Conservation (phyloP, 2,329 filamentous ascomycete genomes). For the Pseudocercospora macadamiae region DNA sequence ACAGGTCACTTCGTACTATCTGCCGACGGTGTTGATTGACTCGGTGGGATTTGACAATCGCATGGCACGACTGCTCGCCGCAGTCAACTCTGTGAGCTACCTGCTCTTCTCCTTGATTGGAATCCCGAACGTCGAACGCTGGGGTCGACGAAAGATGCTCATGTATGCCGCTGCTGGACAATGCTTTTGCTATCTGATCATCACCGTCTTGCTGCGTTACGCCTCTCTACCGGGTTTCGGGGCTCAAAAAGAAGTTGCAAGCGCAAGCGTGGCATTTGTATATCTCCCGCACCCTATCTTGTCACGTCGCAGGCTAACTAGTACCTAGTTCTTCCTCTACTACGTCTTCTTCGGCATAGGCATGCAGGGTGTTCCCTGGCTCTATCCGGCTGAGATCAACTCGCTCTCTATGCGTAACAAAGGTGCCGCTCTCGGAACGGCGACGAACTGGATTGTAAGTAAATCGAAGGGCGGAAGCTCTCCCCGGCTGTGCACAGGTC, state of each 20-base stretch:
- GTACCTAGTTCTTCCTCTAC: constrained; percentile 54
- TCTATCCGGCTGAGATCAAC: constrained; percentile 56
- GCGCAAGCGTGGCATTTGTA: constrained; percentile 33
- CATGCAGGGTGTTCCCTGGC: constrained; percentile 42
- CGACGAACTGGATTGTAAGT: constrained; percentile 56
- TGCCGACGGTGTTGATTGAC: constrained; percentile 62
- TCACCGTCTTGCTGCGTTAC: constrained; percentile 54
- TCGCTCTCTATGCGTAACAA: constrained; percentile 53
- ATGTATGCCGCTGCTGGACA: constrained; percentile 59
- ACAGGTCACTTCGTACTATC: constrained; percentile 53
- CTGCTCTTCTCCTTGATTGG: constrained; percentile 52
- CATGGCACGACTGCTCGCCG: constrained; percentile 59
- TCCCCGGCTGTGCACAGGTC: no score
- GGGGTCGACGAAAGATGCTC: constrained; percentile 63
- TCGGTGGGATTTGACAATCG: constrained; percentile 58
- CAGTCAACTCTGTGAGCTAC: constrained; percentile 56
- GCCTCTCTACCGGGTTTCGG: constrained; percentile 38
- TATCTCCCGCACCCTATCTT: not conserved
- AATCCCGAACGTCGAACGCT: constrained; percentile 54
- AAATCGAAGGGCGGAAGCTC: no score
- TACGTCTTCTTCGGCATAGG: constrained; percentile 56
- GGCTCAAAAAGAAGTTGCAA: constrained; percentile 35
- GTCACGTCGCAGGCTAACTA: constrained; percentile 44
- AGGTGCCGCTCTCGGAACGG: constrained; percentile 53
- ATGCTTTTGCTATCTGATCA: constrained; percentile 55